Evolutionary conservation across 441 rosid genomes (phyloP).

Genomic region (Adansonia rubrostipa): DNA sequence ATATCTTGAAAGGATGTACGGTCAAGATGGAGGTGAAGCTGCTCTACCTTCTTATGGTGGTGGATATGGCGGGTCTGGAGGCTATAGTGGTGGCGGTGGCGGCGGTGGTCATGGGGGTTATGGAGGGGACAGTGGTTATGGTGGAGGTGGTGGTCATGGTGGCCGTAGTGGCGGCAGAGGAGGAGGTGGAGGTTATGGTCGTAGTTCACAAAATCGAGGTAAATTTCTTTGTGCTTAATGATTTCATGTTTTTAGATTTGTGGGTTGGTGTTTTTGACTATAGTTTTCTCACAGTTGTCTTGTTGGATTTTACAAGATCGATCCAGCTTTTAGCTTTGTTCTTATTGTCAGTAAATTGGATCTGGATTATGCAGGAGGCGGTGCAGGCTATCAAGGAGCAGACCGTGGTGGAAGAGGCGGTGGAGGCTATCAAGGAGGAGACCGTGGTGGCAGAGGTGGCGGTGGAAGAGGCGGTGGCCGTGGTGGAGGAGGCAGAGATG

Average conservation of each 20-base stretch:
- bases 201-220: conserved; percentile 67
- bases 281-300: neutral
- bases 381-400: conserved; percentile 75
- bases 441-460: conserved; percentile 82
- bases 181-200: conserved; percentile 54
- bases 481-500: conserved; percentile 84
- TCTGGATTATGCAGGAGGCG: conserved; percentile 38
- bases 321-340: conserved; percentile 23
- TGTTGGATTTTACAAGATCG: conserved; percentile 11
- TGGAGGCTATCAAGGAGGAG: conserved; percentile 78
- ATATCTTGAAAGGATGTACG: conserved; percentile 65
- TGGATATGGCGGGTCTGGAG: conserved; percentile 35
- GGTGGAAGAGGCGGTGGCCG: conserved; percentile 77
- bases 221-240: neutral
- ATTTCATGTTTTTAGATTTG: conserved; percentile 12
- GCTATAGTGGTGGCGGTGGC: conserved; percentile 32
- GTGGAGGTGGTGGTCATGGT: conserved; percentile 45
- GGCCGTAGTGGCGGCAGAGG: conserved; percentile 43
- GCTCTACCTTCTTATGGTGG: conserved; percentile 50
- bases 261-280: conserved; percentile 6
- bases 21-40: conserved; percentile 61
- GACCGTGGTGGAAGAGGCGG: conserved; percentile 80
- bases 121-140: conserved; percentile 41
- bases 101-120: conserved; percentile 35
- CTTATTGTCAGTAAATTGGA: conserved; percentile 5